Base-by-base conservation (phyloP, 495 filamentous ascomycete genomes). In the Penicillium lagena region DNA sequence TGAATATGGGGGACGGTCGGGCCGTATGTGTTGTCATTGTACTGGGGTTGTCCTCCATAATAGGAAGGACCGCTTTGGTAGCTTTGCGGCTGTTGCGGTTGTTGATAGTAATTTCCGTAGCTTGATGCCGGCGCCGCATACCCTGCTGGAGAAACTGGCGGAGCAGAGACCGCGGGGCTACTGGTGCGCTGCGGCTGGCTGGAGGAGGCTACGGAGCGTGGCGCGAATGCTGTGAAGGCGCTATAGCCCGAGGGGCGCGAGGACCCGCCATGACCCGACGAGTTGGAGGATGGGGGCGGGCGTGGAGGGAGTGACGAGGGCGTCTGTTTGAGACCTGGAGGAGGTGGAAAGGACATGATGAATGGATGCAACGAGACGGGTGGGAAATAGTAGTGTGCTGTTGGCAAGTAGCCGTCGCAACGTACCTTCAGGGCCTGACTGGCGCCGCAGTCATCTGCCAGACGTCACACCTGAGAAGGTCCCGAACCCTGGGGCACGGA, bases 331-430 rank as follows among this genome's bases (percentile, higher is more conserved):
- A 85, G 78, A 83, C 89, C 88, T 86, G 89, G 87, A 83, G 87
- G 87, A 56, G 87, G 86, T 59, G 87, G 86, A 77, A 89, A 90
- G 67, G 89, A 84, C 90, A 95, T 94, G 83, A 86, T 90, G 86
- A 90, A 90, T 70, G 80, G 76, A 66, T 69, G 44, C 75, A 73
- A 70, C 75, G 50, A 59, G 50, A 52, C 22, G 43, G 43, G 37
- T 47, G 46, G 54, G 46, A 56, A 49, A 59, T 46, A 53, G 49
- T 64, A 43, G 51, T 60, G 58, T 54, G 58, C 56, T 62, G 58
- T 57, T 40, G 63, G 55, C 48, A 55, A 54, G 55, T 54, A 61
- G 61, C 61, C 63, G 59, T 56, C 64, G 54, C 62, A 63, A 81
- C 78, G 78, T 82, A 82, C 78, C 78, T 82, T 72, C 74, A 73